phyloP scores from a whole-genome alignment of 2,329 filamentous ascomycete species.

The Coniochaeta prunicola region DNA sequence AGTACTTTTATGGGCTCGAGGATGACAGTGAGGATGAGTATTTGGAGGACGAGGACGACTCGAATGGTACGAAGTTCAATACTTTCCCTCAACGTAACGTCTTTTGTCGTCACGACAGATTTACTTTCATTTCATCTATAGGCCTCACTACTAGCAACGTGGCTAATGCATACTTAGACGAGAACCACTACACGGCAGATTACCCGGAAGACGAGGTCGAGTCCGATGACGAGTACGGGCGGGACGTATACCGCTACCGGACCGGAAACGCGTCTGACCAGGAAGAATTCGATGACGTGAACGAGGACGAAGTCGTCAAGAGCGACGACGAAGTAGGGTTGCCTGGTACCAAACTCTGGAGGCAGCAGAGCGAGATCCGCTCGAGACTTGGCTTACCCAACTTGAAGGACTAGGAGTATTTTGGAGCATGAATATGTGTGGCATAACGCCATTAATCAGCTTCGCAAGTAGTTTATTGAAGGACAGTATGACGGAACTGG shows the following conservation, averaged over 20 bases:
- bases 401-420: neutral
- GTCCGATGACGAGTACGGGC: constrained; percentile 59
- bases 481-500: neutral
- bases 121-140: neutral
- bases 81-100: neutral
- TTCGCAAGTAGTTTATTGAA: neutral
- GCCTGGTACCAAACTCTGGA: neutral
- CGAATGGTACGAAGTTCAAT: constrained; percentile 45
- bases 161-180: constrained; percentile 41
- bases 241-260: constrained; percentile 47
- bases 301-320: constrained; percentile 17
- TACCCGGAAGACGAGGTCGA: constrained; percentile 76
- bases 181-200: constrained; percentile 72
- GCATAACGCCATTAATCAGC: neutral
- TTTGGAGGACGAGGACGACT: constrained; percentile 54
- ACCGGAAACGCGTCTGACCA: constrained; percentile 46
- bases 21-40: constrained; percentile 56
- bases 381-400: neutral
- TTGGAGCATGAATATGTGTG: neutral
- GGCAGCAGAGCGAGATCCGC: neutral
- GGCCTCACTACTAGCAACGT: neutral
- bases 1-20: constrained; percentile 53
- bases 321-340: neutral
- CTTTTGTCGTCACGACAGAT: neutral
- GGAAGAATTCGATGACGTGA: constrained; percentile 42